Base-by-base conservation (phyloP, 345 rosid species). In the Populus tremula region DNA sequence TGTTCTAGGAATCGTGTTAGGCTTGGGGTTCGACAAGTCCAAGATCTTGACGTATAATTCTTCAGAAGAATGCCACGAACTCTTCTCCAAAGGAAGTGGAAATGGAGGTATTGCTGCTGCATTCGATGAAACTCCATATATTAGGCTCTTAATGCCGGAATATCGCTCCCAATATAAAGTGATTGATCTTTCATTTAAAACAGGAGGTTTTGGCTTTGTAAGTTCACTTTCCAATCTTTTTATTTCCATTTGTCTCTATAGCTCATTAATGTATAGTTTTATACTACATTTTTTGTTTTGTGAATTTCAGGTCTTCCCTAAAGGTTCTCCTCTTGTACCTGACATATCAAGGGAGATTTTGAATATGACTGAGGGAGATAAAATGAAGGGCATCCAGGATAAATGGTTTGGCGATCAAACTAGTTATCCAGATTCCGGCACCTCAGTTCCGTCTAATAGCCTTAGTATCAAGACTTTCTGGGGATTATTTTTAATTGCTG, bases 1-100 rank as follows among this genome's bases (percentile, higher is more conserved):
- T 67, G 81, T 86, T 61, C 35, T 0, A 0, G 89, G 69, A 36
- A 85, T 85, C 67, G 70, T 90, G 64, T 7, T 49, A 64, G 11
- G 21, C 13, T 27, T 78, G 36, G 72, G 76, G 10, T 78, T 90
- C 43, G 31, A 74, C 0, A 31, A 76, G 14, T 13, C 31, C n/a
- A 86, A 25, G 43, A 25, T 84, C 21, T 35, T 2, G 6, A 35
- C 43, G 36, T 88, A 80, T 21, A 13, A n/a, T 25, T 82, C 49
- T 31, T 2, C 56, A 11, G 70, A 78, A 1, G 84, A 90, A 16
- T 84, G 79, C 43, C 75, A 79, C 2, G 72, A 67, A 12, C 25
- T n/a, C 38, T 0, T 47, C 53, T 47, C 53, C 53, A 47, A 47
- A 47, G 53, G 53, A 14, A 47, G 53, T 12, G 53, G 53, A 47